A percentile compares a stretch with the other conserved stretches of the same genome.
Conservation (phyloP, 495 filamentous ascomycete genomes). For the Hypoxylon fragiforme region DNA sequence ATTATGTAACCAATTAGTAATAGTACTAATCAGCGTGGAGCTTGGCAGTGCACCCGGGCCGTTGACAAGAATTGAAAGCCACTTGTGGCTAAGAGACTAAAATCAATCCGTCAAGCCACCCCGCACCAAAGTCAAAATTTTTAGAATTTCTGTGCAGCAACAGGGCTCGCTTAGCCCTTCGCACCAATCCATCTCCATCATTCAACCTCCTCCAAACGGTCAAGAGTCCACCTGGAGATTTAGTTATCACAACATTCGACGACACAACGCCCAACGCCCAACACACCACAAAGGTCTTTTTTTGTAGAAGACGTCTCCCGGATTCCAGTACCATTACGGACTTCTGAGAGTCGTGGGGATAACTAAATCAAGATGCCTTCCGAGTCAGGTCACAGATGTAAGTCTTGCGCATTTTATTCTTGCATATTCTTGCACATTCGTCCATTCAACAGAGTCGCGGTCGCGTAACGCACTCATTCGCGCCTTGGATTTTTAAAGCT, state of each 20-base stretch:
- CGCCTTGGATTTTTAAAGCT: not conserved
- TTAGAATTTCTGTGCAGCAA: constrained; percentile 31
- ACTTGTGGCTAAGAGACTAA: no score
- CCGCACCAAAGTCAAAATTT: constrained; percentile 33
- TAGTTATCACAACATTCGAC: constrained; percentile 40
- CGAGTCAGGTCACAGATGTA: constrained; percentile 82
- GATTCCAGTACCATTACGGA: constrained; percentile 32
- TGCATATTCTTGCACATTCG: not conserved
- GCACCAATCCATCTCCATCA: constrained; percentile 36
- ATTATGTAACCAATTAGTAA: not conserved
- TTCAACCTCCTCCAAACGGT: constrained; percentile 33
- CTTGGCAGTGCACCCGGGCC: no score
- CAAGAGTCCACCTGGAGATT: constrained; percentile 35
- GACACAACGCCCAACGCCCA: constrained; percentile 36
- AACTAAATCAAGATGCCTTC: constrained; percentile 72
- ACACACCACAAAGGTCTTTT: constrained; percentile 36
- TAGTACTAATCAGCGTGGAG: no score
- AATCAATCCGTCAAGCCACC: constrained; percentile 25
- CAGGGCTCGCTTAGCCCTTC: constrained; percentile 41
- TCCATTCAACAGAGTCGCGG: constrained; percentile 9
- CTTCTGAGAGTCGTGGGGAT: constrained; percentile 42
- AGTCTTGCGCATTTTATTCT: constrained; percentile 40
- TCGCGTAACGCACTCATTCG: constrained; percentile 14
- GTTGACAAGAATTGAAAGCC: no score
- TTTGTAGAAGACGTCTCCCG: constrained; percentile 26